These are phyloP conservation scores for Pichia paraexigua DNA, from an alignment of 805 yeast genomes.

Conservation along the genomic window DNA sequence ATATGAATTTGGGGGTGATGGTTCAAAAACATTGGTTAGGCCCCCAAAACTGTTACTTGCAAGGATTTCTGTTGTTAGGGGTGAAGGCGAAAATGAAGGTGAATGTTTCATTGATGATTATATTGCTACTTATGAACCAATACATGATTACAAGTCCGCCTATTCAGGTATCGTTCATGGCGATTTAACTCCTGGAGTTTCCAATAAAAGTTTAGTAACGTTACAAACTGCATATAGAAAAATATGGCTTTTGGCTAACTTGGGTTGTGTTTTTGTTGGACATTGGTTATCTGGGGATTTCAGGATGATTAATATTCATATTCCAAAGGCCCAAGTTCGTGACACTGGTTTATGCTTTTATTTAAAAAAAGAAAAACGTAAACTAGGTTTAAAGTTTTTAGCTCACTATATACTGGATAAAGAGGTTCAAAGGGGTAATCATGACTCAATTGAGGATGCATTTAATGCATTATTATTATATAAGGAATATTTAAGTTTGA, in stretches of 20 bases:
- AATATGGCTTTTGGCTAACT: slow-evolving; percentile 80
- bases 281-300: slow-evolving; percentile 91
- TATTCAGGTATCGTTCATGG: slow-evolving; percentile 94
- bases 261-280: slow-evolving; percentile 91
- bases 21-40: slow-evolving; percentile 56
- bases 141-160: slow-evolving; percentile 80
- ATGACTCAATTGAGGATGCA: slow-evolving; percentile 97
- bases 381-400: slow-evolving; percentile 75
- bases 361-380: slow-evolving; percentile 66
- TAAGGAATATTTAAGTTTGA: slow-evolving; percentile 59
- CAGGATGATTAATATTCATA: slow-evolving; percentile 84
- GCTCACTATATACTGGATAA: slow-evolving; percentile 70
- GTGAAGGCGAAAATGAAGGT: slow-evolving; percentile 59
- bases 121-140: slow-evolving; percentile 60
- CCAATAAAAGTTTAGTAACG: slow-evolving; percentile 65
- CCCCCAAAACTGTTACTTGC: slow-evolving; percentile 79
- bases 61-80: slow-evolving; percentile 78
- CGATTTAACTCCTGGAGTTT: slow-evolving; percentile 65
- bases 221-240: slow-evolving; percentile 79
- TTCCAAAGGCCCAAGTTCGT: slow-evolving; percentile 76
- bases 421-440: slow-evolving; percentile 85
- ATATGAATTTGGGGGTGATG: slow-evolving; percentile 68
- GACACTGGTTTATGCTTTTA: slow-evolving; percentile 82
- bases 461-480: slow-evolving; percentile 73
- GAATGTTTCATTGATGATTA: slow-evolving; percentile 90